phyloP scores from a whole-genome alignment of 1,139 yeast genomes.

The Hansenula anomala region DNA sequence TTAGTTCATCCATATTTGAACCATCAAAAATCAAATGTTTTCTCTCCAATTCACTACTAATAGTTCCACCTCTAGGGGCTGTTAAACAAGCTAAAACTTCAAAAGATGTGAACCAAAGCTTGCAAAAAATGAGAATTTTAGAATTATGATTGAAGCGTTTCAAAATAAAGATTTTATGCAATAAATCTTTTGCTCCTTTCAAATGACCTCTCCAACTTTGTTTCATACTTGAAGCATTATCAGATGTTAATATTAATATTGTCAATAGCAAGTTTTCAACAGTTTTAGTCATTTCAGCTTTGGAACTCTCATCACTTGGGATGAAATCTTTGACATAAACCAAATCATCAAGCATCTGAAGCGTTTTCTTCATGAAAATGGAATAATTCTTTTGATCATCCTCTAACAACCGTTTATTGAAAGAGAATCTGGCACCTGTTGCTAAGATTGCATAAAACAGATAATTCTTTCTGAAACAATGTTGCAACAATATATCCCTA shows the following conservation, averaged over 20 bases:
- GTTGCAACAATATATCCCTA: slow-evolving; percentile 54
- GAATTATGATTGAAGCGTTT: slow-evolving; percentile 29
- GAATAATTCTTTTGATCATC: slow-evolving; percentile 62
- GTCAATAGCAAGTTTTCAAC: slow-evolving; percentile 65
- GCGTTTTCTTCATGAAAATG: slow-evolving; percentile 53
- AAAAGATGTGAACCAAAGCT: slow-evolving; percentile 65
- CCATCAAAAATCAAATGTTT: slow-evolving; percentile 7
- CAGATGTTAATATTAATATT: slow-evolving; percentile 60
- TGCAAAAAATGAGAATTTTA: slow-evolving; percentile 52
- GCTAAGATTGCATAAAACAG: slow-evolving; percentile 64
- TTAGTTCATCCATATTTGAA: slow-evolving; percentile 4
- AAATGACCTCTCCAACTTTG: slow-evolving; percentile 77
- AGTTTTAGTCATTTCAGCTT: slow-evolving; percentile 10
- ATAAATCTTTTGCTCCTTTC: slow-evolving; percentile 67
- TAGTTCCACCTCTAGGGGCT: slow-evolving; percentile 64
- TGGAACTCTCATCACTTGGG: slow-evolving; percentile 33
- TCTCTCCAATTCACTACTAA: slow-evolving; percentile 22
- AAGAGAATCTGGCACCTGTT: slow-evolving; percentile 60
- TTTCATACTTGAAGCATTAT: slow-evolving; percentile 57
- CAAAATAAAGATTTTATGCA: slow-evolving; percentile 37
- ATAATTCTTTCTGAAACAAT: slow-evolving; percentile 57
- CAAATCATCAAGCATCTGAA: slow-evolving; percentile 24
- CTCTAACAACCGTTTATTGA: slow-evolving; percentile 35
- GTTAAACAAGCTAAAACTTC: slow-evolving; percentile 67
- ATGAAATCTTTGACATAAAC: slow-evolving; percentile 13